Percentiles rank a stretch among this genome's conserved stretches.
These are phyloP conservation scores for Leptographium procerum DNA, from an alignment of 2,329 filamentous ascomycete species.

Conservation along the genomic window DNA sequence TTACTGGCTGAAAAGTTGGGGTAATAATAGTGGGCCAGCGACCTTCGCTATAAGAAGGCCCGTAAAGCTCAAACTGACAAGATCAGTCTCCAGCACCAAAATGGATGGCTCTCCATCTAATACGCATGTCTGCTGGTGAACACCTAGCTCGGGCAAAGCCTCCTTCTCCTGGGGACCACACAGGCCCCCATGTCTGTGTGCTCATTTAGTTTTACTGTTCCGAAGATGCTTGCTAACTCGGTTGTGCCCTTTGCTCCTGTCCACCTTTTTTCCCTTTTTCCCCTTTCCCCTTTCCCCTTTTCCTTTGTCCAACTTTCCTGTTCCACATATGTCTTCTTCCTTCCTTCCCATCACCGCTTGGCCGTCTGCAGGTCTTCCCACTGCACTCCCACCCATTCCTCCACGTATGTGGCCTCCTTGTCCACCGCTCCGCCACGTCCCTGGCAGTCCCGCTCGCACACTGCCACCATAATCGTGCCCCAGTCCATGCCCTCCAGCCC, in stretches of 20 bases:
- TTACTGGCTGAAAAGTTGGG: too few relatives aligned
- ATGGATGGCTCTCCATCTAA: too few relatives aligned
- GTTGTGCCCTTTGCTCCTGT: not conserved
- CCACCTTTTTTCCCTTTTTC: too few relatives aligned
- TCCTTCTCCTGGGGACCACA: too few relatives aligned
- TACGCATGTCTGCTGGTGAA: too few relatives aligned
- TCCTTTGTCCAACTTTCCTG: not conserved
- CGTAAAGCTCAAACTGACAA: too few relatives aligned
- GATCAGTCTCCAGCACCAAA: too few relatives aligned
- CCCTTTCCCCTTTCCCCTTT: not conserved
- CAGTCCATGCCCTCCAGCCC: slow-evolving; percentile 88
- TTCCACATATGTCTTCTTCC: not conserved
- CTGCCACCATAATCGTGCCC: slow-evolving; percentile 82
- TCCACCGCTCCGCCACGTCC: slow-evolving; percentile 43
- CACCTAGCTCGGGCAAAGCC: too few relatives aligned
- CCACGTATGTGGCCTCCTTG: slow-evolving; percentile 64
- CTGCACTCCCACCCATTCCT: slow-evolving; percentile 97
- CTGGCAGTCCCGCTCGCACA: slow-evolving; percentile 71
- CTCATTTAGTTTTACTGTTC: not conserved
- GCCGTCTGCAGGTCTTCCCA: slow-evolving; percentile 69
- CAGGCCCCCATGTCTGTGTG: too few relatives aligned
- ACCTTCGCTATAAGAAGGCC: too few relatives aligned
- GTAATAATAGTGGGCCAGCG: too few relatives aligned
- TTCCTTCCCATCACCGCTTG: slow-evolving; percentile 20
- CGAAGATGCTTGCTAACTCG: not conserved